Base-by-base conservation (phyloP, 2,329 filamentous ascomycete species). In the Aspergillus luchuensis region DNA sequence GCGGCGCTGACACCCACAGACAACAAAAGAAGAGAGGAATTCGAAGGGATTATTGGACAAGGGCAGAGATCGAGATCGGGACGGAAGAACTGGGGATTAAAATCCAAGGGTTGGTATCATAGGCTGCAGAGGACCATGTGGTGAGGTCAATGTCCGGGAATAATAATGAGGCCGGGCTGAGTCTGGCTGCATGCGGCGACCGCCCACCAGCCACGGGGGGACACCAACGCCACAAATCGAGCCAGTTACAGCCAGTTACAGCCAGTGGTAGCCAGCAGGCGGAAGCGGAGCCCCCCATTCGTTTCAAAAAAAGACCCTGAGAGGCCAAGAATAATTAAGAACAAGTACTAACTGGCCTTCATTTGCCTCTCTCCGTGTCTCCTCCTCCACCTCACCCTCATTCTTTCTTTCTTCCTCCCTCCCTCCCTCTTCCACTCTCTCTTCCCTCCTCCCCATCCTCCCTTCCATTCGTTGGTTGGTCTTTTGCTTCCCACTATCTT, bases 401-500 rank as follows among this genome's bases (percentile, higher is more conserved):
- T 38, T 41, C 23, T 21, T 38, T 39, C 36, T 23, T 19, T 25
- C 38, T 57, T 17, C 39, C 33, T 28, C 41, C 33, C 5, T 19
- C 55, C 21, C 57, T 48, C 28, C 25, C 36, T 51, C 36, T 39
- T 38, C 30, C 23, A 15, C 47, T 39, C 36, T 30, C 33, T 49
- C 43, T 6, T 13, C 55, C 21, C 57, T 48, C 58, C 33, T 47
- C 33, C 47, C 47, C 25, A 5, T 56, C 41, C 25, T 64, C 54
- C 54, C 63, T 50, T 60, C 57, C 43, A 45, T 49, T 66, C 54
- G 56, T 63, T 63, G 53, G 57, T 67, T 65, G 65, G 66, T 66
- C 67, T 66, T 52, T 59, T 43, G 52, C 41, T 53, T 47, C 57
- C 56, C 48, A 63, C 62, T 47, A 53, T 65, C 63, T 57, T 59